Base-by-base conservation (phyloP, 2,329 filamentous ascomycete genomes). In the Didymella lethalis region DNA sequence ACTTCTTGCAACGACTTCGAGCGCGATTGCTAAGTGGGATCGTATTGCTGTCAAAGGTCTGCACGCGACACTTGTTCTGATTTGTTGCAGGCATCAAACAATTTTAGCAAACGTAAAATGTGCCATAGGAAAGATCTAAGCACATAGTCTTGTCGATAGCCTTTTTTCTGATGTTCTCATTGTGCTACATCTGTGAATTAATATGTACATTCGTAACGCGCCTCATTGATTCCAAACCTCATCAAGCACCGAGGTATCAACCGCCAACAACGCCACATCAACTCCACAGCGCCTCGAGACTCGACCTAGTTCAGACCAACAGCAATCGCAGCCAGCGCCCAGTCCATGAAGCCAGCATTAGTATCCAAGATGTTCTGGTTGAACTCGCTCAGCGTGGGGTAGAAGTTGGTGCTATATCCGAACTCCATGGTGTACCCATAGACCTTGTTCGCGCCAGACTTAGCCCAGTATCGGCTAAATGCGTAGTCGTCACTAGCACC, bases 331-430 rank as follows among this genome's bases (percentile, higher is more conserved):
- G 73, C 71, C 50, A 79, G 59, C 2, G 75, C 71, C 68, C 74
- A 78, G 26, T 79, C 77, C 75, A 77, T 78, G 54, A 79, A 79
- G 0, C 76, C 77, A 6, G 76, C 77, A 58, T 76, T 77, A 1
- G 76, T 79, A 52, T 78, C 77, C 18, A 77, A 56, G 28, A 79
- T 77, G 49, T 79, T 78, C 57, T 71, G 66, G 61, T 78, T 77
- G 63, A 77, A 79, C 63, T 79, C 76, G n/a, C 67, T 66, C 28
- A 69, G 47, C 5, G 77, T 78, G 0, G 77, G 77, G 62, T 79
- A 79, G 53, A 79, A 79, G 64, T 79, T 78, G 1, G 74, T 76
- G 25, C 71, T 68, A 48, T 76, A 76, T 8, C 76, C 77, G 67
- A 77, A 77, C 60, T 78, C 76, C 68, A 79, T 64, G 0, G 75